Conservation (phyloP, 2,329 filamentous ascomycete species). For the Ophiostoma tasmaniense region DNA sequence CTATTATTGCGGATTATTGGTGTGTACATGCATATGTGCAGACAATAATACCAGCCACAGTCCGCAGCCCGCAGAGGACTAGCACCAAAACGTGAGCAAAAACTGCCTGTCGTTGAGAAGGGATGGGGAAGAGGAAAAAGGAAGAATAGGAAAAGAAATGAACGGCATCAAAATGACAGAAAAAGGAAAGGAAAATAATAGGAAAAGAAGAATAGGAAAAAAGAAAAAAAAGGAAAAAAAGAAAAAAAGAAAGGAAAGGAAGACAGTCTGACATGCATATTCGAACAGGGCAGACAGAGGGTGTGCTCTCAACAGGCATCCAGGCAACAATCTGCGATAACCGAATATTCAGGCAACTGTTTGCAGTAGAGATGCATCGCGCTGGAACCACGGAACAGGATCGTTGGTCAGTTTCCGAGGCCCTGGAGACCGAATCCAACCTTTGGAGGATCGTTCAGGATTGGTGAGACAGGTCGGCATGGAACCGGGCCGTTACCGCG, state of each 20-base stretch:
- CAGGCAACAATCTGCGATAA: conserved; percentile 12
- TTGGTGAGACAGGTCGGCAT: background rate
- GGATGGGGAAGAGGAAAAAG: conserved; percentile 1
- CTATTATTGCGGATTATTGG: background rate
- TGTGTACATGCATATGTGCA: background rate
- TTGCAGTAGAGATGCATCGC: background rate
- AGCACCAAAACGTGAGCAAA: conserved; percentile 12
- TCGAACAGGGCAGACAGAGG: conserved; percentile 4
- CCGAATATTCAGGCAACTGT: conserved; percentile 7
- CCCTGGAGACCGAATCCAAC: background rate
- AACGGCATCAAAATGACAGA: background rate
- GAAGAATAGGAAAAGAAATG: background rate
- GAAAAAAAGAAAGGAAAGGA: background rate
- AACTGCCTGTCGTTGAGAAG: background rate
- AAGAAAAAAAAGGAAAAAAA: background rate
- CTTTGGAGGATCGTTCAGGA: background rate
- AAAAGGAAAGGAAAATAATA: background rate
- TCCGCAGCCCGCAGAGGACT: conserved; percentile 11
- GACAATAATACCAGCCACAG: conserved; percentile 8
- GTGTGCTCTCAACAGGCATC: background rate
- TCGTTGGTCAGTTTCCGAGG: conserved; percentile 1
- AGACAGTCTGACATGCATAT: conserved; percentile 15
- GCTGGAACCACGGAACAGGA: background rate
- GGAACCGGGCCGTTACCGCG: background rate
- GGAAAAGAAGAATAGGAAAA: background rate